Conservation (phyloP, 1,284 basidiomycete genomes). For the Marasmius tenuissimus region DNA sequence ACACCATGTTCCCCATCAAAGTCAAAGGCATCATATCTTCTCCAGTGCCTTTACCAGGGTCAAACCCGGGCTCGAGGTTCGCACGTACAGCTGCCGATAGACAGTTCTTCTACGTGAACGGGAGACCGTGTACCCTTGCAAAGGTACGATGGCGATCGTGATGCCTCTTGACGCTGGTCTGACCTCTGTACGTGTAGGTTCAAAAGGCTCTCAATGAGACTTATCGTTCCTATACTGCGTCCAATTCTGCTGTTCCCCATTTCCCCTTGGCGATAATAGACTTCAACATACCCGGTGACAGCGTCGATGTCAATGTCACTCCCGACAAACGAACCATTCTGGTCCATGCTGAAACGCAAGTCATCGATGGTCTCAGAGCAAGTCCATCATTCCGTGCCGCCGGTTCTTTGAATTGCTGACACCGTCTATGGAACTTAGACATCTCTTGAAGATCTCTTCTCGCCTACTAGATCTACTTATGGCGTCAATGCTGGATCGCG, state of each 20-base stretch:
- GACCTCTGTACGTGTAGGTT: conserved; percentile 43
- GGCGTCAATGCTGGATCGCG: conserved; percentile 38
- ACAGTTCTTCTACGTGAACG: conserved; percentile 95
- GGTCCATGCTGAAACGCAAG: conserved; percentile 83
- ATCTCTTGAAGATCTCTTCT: conserved; percentile 54
- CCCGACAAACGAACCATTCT: conserved; percentile 97
- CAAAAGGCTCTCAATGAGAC: conserved; percentile 89
- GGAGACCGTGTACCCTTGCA: conserved; percentile 80
- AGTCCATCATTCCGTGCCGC: conserved; percentile 10
- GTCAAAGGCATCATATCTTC: conserved; percentile 30
- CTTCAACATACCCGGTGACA: conserved; percentile 70
- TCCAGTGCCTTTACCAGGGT: conserved; percentile 63
- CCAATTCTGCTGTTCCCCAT: conserved; percentile 55
- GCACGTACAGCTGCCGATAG: conserved; percentile 82
- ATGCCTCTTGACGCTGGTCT: background rate
- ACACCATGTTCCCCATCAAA: conserved; percentile 5
- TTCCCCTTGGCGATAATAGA: conserved; percentile 84
- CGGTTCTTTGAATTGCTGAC: no score
- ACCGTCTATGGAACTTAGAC: background rate
- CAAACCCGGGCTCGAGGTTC: conserved; percentile 77
- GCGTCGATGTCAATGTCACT: conserved; percentile 89
- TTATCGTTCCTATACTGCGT: conserved; percentile 73
- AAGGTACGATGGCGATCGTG: conserved; percentile 50
- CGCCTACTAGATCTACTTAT: conserved; percentile 70
- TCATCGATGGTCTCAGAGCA: conserved; percentile 82